phyloP scores from a whole-genome alignment of 192 early-diverging fungal species.

The Coemansia sp. region DNA sequence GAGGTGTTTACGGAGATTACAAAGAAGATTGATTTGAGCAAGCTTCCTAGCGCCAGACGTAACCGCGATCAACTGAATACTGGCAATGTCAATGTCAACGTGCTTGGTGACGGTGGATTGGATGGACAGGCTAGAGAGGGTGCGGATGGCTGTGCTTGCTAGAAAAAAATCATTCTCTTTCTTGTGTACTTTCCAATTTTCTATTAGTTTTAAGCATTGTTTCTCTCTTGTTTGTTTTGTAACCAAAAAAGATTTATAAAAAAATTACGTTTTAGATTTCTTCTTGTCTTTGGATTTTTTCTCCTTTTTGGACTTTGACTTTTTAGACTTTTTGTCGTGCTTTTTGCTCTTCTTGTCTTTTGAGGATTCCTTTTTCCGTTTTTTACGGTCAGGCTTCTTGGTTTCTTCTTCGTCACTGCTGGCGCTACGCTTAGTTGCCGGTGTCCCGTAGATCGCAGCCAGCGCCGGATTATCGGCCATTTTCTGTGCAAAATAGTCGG shows the following conservation, averaged over 20 bases:
- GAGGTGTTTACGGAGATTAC: slow-evolving; percentile 90
- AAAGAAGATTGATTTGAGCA: slow-evolving; percentile 44
- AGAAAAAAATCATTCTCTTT: slow-evolving; percentile 26
- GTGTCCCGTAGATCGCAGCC: slow-evolving; percentile 32
- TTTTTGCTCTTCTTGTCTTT: slow-evolving; percentile 37
- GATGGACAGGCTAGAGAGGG: not conserved
- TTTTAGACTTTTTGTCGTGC: slow-evolving; percentile 14
- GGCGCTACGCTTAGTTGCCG: not conserved
- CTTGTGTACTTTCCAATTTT: slow-evolving; percentile 25
- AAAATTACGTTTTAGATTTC: slow-evolving; percentile 3
- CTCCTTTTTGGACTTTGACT: slow-evolving; percentile 12
- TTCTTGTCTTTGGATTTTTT: slow-evolving; percentile 48
- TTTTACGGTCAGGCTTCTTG: slow-evolving; percentile 7
- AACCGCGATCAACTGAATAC: slow-evolving; percentile 48
- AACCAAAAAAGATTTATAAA: not conserved
- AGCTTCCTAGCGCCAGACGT: slow-evolving; percentile 38
- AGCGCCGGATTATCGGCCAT: slow-evolving; percentile 37
- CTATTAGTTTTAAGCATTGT: slow-evolving; percentile 6
- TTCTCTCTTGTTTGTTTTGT: slow-evolving; percentile 42
- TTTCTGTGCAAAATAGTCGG: slow-evolving; percentile 50
- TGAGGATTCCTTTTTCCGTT: too few relatives aligned
- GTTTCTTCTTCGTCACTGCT: slow-evolving; percentile 5
- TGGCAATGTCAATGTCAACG: slow-evolving; percentile 46
- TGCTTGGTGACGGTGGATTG: slow-evolving; percentile 39
- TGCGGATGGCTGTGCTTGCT: slow-evolving; percentile 47